These are phyloP conservation scores for Barnettozyma wickerhamii DNA, from an alignment of 805 yeast species.

Conservation along the genomic window DNA sequence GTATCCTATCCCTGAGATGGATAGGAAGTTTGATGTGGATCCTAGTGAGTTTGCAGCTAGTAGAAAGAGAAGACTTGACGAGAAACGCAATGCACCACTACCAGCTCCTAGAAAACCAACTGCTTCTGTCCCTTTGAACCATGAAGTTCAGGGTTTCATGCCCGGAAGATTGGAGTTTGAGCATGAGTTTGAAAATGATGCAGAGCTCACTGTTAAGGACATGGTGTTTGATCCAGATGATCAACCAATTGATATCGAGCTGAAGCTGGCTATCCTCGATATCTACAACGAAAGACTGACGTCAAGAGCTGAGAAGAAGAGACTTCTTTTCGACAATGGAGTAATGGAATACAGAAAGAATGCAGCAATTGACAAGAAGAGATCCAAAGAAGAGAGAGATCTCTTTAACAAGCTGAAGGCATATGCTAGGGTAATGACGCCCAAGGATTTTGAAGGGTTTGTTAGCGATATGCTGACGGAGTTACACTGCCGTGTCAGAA, in stretches of 20 bases:
- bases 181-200: slow-evolving; percentile 94
- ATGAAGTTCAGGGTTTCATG: slow-evolving; percentile 97
- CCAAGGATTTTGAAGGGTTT: slow-evolving; percentile 75
- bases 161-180: slow-evolving; percentile 98
- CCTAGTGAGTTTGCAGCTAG: slow-evolving; percentile 65
- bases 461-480: slow-evolving; percentile 72
- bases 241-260: slow-evolving; percentile 78
- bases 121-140: slow-evolving; percentile 93
- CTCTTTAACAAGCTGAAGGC: slow-evolving; percentile 71
- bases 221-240: slow-evolving; percentile 96
- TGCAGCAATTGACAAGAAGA: slow-evolving; percentile 76
- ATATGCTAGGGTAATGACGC: slow-evolving; percentile 73
- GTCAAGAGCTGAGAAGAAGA: slow-evolving; percentile 87
- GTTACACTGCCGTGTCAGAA: slow-evolving; percentile 70
- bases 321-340: slow-evolving; percentile 70
- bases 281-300: slow-evolving; percentile 88
- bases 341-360: slow-evolving; percentile 82
- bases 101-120: slow-evolving; percentile 87
- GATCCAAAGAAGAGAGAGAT: slow-evolving; percentile 88
- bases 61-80: slow-evolving; percentile 69
- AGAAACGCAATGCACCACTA: slow-evolving; percentile 63
- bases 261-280: slow-evolving; percentile 81
- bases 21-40: slow-evolving; percentile 58
- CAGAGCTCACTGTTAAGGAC: slow-evolving; percentile 90
- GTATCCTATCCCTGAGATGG: slow-evolving; percentile 89